Evolutionary conservation across 805 yeast species (phyloP).

Genomic region (Ogataea paraovalis): DNA sequence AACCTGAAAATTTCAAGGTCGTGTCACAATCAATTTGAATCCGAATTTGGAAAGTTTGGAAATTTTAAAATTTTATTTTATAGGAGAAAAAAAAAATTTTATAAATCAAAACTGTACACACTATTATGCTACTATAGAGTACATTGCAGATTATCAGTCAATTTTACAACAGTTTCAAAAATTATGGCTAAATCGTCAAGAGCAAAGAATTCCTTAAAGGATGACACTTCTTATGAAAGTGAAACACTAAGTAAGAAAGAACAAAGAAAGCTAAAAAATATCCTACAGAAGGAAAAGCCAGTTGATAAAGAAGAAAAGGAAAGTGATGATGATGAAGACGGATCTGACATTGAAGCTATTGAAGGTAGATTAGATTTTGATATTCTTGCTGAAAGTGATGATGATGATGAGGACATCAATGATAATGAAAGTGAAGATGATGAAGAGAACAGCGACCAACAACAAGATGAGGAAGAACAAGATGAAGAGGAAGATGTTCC

Average conservation of each 20-base stretch:
- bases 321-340: constrained; percentile 40
- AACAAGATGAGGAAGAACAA: constrained; percentile 53
- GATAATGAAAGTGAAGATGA: constrained; percentile 31
- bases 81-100: neutral
- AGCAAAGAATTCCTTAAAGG: constrained; percentile 12
- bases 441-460: constrained; percentile 45
- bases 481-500: constrained; percentile 82
- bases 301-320: constrained; percentile 21
- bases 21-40: neutral
- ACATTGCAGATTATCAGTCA: too few species aligned
- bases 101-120: neutral
- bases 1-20: neutral
- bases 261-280: constrained; percentile 27
- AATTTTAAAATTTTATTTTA: constrained; percentile 1
- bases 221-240: constrained; percentile 42
- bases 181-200: constrained; percentile 17
- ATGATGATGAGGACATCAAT: constrained; percentile 26
- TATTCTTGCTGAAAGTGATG: constrained; percentile 28
- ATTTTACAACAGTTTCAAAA: neutral
- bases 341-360: constrained; percentile 18
- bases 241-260: constrained; percentile 58
- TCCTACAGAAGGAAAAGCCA: constrained; percentile 27
- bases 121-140: neutral
- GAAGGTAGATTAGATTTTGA: constrained; percentile 22
- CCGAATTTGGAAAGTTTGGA: neutral